Evolutionary conservation across 2,329 filamentous ascomycete genomes (phyloP), one percentile per base, ranked within the genome.

Genomic region (Esteya vermicola): DNA sequence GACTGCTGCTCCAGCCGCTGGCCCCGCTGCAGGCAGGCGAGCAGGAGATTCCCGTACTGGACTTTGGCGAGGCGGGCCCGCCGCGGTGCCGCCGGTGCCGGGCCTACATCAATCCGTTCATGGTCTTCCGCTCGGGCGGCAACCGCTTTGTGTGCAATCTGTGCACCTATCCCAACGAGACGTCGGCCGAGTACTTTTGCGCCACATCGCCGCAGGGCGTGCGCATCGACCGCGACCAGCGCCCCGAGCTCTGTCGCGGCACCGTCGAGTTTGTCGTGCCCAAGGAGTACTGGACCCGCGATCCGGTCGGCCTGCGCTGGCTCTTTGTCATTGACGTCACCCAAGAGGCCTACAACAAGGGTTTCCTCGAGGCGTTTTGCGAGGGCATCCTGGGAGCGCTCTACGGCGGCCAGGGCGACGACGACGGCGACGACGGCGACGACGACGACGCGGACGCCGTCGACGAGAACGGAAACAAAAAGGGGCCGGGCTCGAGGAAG

Each of bases 131-230:
- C 43, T 81, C 82, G 14, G 89, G 89, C 28, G 91, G 91, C 42
- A 94, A 89, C 63, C 94, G 93, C 57, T 93, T 94, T 57, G 85
- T 94, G 39, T 98, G 91, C 65, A 98, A 98, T 55, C 84, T 98
- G 62, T 98, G 91, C 64, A 91, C 83, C 19, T 93, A 96, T 57
- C 86, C 91, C 37, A 98, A 96, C 56, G 91, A 98, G 54, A 93
- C 93, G 1, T 68, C 85, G 0, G 63, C 83, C 1, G 89, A 95
- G 55, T 98, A 98, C 60, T 98, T 93, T 57, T 82, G 85, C 40
- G 88, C 91, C 16, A 85, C 85, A 21, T 89, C 85, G 52, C 85
- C 85, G 5, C 79, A 85, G 42, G 91, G 91, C 16, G 75, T 85
- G 32, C 79, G 91, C 42, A 77, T 93, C 37, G 91, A 98, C 59